Evolutionary conservation across 2,329 filamentous ascomycete genomes (phyloP), one percentile per base, ranked within the genome.

Genomic region (Colletotrichum sublineola): DNA sequence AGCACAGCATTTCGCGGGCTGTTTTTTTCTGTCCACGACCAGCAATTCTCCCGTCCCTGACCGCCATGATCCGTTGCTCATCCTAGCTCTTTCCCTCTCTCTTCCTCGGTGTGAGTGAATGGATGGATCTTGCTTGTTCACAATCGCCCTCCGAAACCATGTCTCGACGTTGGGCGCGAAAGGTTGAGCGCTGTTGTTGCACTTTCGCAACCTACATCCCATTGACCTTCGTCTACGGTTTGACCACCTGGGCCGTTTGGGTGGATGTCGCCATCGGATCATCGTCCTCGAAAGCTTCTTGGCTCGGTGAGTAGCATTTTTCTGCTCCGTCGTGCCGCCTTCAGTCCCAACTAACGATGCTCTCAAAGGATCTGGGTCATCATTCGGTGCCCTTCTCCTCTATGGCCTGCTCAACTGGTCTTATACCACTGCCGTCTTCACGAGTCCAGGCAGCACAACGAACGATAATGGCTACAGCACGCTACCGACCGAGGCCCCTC

Each of bases 241-340:
- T 98, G 76, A 96, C 94, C n/a, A 93, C 93, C 14, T 99, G 96
- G 96, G 95, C 94, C 2, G 89, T 93, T n/a, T 98, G 93, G 88
- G 95, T 97, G 11, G 89, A 95, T 77, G 88, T 93, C 60, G 91
- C 87, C 68, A 93, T 97, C 72, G 93, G 94, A 64, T 86, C 88
- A 38, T 84, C 83, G 63, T 84, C 86, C 29, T 82, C 84, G 7
- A 85, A 86, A 70, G 87, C 84, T 62, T 80, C 80, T 20, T 91
- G 88, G 88, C 86, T 89, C 78, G 90, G 90, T 91, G 83, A 60
- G 85, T 78, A 40, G 29, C 60, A 15, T 44, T 31, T 31, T 42
- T 15, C 50, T 6, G 44, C 55, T 46, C 38, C n/a, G 24, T 52
- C 53, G 7, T 75, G 56, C 75, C 58, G 24, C 57, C 31, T 64